Evolutionary conservation across 1,284 basidiomycete genomes (phyloP).

Genomic region (Pseudozyma flocculosa): DNA sequence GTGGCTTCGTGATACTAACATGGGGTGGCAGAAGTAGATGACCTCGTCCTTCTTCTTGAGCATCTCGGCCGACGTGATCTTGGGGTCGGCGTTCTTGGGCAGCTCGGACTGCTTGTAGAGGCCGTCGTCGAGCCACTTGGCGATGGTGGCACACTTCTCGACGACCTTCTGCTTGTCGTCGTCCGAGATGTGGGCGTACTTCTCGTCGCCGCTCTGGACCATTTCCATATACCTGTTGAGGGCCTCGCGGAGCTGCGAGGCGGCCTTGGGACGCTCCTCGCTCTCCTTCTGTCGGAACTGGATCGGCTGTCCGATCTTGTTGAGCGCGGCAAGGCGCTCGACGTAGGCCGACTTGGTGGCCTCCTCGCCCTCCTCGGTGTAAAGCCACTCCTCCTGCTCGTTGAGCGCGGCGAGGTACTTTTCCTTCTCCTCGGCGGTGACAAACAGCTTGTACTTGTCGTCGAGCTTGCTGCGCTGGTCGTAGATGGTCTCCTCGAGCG

Average conservation of each 20-base stretch:
- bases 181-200: conserved; percentile 55
- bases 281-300: conserved; percentile 48
- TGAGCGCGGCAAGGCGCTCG: conserved; percentile 45
- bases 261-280: conserved; percentile 54
- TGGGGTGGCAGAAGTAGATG: conserved; percentile 50
- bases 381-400: conserved; percentile 56
- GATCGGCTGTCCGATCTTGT: conserved; percentile 54
- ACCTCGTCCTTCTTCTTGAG: conserved; percentile 56
- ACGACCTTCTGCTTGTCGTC: conserved; percentile 57
- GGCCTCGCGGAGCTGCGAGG: conserved; percentile 50
- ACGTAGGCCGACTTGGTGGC: conserved; percentile 56
- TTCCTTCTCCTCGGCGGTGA: conserved; percentile 55
- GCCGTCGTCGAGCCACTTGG: conserved; percentile 55
- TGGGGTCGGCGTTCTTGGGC: conserved; percentile 57
- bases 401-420: conserved; percentile 47
- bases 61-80: conserved; percentile 52
- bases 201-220: conserved; percentile 52
- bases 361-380: conserved; percentile 57
- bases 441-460: conserved; percentile 49
- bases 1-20: conserved; percentile 32
- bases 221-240: conserved; percentile 54
- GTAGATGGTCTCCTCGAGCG: conserved; percentile 57
- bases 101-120: conserved; percentile 55
- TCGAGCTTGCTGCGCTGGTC: conserved; percentile 56
- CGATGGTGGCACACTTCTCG: conserved; percentile 53